phyloP scores from a whole-genome alignment of 1,284 basidiomycete species.

The Hypsizygus ulmarius region DNA sequence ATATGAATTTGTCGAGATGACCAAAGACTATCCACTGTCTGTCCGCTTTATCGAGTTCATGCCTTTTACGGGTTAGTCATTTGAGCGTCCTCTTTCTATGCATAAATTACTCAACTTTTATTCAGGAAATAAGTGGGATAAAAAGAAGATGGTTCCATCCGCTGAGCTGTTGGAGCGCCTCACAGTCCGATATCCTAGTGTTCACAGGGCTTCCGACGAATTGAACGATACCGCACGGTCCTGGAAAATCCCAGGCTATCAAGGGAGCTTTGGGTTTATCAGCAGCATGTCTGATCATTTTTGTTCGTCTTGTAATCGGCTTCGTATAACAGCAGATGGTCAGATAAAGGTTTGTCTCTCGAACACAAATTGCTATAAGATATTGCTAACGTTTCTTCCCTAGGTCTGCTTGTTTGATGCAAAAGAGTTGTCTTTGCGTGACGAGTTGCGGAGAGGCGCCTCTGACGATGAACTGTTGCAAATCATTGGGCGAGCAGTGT shows the following conservation, averaged over 20 bases:
- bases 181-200: slow-evolving; percentile 41
- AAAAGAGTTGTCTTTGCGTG: slow-evolving; percentile 79
- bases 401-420: slow-evolving; percentile 88
- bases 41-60: slow-evolving; percentile 92
- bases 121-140: slow-evolving; percentile 85
- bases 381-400: slow-evolving; percentile 1
- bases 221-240: slow-evolving; percentile 80
- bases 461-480: slow-evolving; percentile 64
- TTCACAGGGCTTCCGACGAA: slow-evolving; percentile 59
- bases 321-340: slow-evolving; percentile 85
- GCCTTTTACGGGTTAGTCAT: slow-evolving; percentile 76
- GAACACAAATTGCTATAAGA: slow-evolving; percentile 1
- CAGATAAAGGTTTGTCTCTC: slow-evolving; percentile 70
- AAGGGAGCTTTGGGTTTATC: slow-evolving; percentile 83
- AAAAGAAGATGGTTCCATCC: slow-evolving; percentile 78
- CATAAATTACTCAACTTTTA: slow-evolving; percentile 9
- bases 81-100: background rate
- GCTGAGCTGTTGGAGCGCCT: slow-evolving; percentile 57
- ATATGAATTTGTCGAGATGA: slow-evolving; percentile 75
- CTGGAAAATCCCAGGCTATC: slow-evolving; percentile 71
- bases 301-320: slow-evolving; percentile 80
- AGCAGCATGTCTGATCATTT: slow-evolving; percentile 93
- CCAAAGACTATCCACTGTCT: slow-evolving; percentile 59
- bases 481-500: slow-evolving; percentile 66
- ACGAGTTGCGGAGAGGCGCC: slow-evolving; percentile 64